These are phyloP conservation scores for Globisporangium nagaii DNA, from an alignment of 352 stramenopile species.

Conservation along the genomic window DNA sequence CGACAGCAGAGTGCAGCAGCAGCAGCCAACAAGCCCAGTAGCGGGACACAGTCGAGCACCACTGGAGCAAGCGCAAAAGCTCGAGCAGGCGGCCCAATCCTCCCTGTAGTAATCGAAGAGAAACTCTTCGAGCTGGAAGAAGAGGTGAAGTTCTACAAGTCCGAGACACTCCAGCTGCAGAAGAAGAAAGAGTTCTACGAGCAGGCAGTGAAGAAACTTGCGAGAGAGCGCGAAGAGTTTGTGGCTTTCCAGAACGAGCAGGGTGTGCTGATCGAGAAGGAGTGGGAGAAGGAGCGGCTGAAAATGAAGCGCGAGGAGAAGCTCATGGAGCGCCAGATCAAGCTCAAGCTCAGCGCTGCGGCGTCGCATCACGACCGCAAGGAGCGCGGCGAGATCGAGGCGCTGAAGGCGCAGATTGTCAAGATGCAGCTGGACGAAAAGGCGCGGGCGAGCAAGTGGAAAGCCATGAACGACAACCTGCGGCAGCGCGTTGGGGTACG, in stretches of 20 bases:
- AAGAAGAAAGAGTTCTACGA: constrained; percentile 66
- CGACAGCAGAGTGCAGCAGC: neutral
- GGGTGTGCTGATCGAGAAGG: constrained; percentile 44
- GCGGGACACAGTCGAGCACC: neutral
- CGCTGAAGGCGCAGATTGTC: constrained; percentile 78
- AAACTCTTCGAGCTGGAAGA: constrained; percentile 76
- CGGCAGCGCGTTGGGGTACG: constrained; percentile 58
- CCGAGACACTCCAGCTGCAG: constrained; percentile 73
- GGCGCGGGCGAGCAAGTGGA: constrained; percentile 46
- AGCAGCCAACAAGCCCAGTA: neutral
- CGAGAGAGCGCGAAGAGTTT: constrained; percentile 45
- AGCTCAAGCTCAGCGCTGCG: constrained; percentile 53
- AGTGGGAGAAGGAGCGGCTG: constrained; percentile 56
- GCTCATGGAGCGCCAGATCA: constrained; percentile 66
- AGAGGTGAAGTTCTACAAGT: constrained; percentile 85
- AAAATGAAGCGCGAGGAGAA: constrained; percentile 77
- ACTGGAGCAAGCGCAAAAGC: neutral
- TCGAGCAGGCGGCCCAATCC: constrained; percentile 11
- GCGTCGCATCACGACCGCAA: constrained; percentile 50
- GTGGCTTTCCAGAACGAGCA: constrained; percentile 47
- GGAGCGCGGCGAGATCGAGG: constrained; percentile 62
- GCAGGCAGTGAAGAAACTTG: constrained; percentile 53
- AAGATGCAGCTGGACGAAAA: constrained; percentile 76
- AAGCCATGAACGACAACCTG: constrained; percentile 59
- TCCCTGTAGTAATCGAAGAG: constrained; percentile 75